Conservation (phyloP, 192 early-diverging fungal species). For the Umbelopsis sp. region DNA sequence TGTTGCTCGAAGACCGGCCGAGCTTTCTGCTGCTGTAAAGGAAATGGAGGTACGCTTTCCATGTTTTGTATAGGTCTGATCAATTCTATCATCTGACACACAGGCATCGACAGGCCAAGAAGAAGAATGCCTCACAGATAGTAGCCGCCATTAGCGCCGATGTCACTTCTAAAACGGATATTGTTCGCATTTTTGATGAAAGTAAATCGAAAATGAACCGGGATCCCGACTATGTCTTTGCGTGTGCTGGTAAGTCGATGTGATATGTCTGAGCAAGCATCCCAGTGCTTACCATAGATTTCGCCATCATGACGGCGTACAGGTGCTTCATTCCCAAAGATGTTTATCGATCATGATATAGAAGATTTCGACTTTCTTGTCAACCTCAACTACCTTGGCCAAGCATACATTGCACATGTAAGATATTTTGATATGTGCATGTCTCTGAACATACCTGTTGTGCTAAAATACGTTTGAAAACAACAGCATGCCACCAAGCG, state of each 20-base stretch:
- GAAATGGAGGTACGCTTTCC: slow-evolving; percentile 53
- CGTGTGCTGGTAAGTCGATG: slow-evolving; percentile 53
- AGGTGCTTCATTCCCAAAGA: slow-evolving; percentile 56
- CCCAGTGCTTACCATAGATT: neutral
- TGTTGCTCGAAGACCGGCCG: slow-evolving; percentile 53
- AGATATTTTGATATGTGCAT: slow-evolving; percentile 10
- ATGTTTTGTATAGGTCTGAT: neutral
- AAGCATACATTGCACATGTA: slow-evolving; percentile 68
- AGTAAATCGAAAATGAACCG: slow-evolving; percentile 51
- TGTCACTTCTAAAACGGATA: slow-evolving; percentile 53
- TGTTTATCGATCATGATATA: slow-evolving; percentile 67
- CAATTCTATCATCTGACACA: neutral
- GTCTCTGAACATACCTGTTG: neutral
- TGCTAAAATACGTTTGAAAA: slow-evolving; percentile 1
- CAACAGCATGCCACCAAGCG: slow-evolving; percentile 57
- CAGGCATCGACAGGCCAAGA: slow-evolving; percentile 10
- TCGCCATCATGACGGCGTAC: neutral
- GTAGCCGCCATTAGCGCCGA: slow-evolving; percentile 65
- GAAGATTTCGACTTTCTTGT: slow-evolving; percentile 58
- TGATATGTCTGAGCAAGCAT: too few species aligned
- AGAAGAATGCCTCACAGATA: slow-evolving; percentile 38
- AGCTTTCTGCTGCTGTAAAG: slow-evolving; percentile 55
- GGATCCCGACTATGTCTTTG: slow-evolving; percentile 58
- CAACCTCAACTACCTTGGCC: slow-evolving; percentile 71
- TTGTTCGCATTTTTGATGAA: slow-evolving; percentile 59